Evolutionary conservation across 108 stramenopile species (phyloP).

Genomic region (Pseudonitzschia delicatissima): DNA sequence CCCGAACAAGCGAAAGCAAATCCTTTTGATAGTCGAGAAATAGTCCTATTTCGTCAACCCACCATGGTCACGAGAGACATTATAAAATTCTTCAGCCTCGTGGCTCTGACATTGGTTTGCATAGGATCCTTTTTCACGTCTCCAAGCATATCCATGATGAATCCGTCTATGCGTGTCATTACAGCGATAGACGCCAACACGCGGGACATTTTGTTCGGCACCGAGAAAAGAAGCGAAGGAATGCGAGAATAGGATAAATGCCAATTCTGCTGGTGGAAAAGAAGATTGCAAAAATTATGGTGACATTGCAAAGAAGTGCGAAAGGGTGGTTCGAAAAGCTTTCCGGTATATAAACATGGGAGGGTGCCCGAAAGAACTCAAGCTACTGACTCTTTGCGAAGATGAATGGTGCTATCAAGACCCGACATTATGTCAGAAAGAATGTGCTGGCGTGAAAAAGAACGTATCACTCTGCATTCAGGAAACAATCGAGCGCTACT

Average conservation of each 20-base stretch:
- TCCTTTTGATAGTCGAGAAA: no score
- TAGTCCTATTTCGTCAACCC: neutral
- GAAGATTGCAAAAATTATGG: neutral
- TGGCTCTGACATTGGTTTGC: conserved; percentile 3
- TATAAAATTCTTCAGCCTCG: neutral
- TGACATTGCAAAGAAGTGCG: conserved; percentile 12
- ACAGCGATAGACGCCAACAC: neutral
- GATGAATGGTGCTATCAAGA: conserved; percentile 36
- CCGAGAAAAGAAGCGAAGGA: neutral
- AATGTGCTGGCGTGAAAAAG: conserved; percentile 27
- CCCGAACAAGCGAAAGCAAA: no score
- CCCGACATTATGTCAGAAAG: conserved; percentile 16
- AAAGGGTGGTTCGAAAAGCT: conserved; percentile 17
- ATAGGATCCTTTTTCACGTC: conserved; percentile 22
- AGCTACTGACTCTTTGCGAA: conserved; percentile 24
- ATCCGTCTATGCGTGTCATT: conserved; percentile 9
- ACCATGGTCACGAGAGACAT: neutral
- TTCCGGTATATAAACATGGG: conserved; percentile 38
- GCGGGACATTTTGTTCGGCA: conserved; percentile 7
- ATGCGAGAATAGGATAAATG: neutral
- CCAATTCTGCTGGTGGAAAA: neutral
- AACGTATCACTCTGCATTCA: conserved; percentile 20
- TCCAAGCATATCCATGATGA: conserved; percentile 21
- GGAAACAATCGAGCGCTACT: neutral
- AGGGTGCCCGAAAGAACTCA: conserved; percentile 33